Evolutionary conservation across 805 yeast species (phyloP), one percentile per base, ranked within the genome.

Genomic region (Kuraishia capsulata): DNA sequence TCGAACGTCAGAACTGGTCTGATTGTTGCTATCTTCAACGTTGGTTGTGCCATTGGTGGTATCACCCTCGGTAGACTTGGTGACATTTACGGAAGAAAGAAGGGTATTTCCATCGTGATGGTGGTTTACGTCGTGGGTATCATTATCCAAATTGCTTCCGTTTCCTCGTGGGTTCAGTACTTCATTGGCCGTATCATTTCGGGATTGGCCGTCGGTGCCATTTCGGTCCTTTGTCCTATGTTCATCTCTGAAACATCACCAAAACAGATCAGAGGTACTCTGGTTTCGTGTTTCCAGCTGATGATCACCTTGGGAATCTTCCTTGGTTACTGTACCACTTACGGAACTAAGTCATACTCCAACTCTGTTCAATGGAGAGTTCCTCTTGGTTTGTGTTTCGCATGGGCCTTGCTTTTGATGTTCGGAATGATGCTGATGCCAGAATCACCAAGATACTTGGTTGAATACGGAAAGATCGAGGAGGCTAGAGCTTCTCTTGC

Each of bases 31-130:
- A 76, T 81, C 39, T 80, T 79, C 65, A 78, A 78, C 56, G 60
- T 77, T 48, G 85, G 85, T 40, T 78, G 86, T 65, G 83, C 84
- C 39, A 60, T 81, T 40, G 90, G 89, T 56, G 82, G 85, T 57
- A 53, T 81, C 20, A 59, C 71, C 36, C 59, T 80, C 32, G 69
- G 78, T 40, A 76, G 69, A 50, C 42, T 65, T 23, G 83, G 74
- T 53, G 87, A 81, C 52, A 52, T 62, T 18, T 62, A 61, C 44
- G 87, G 87, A 47, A 68, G 87, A 62, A 75, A 76, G 54, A 44
- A 53, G 36, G 81, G 80, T 46, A 57, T 80, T 33, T 67, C 67
- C 65, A 43, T 62, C 29, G 65, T 77, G 39, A 67, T 77, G 69
- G 53, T 63, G 20, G 65, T 80, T 38, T 79, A 78, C 56, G 67